Percentiles rank a stretch among this genome's conserved stretches.
phyloP scores from a whole-genome alignment of 2,329 filamentous ascomycete genomes.

The Cladophialophora immunda region DNA sequence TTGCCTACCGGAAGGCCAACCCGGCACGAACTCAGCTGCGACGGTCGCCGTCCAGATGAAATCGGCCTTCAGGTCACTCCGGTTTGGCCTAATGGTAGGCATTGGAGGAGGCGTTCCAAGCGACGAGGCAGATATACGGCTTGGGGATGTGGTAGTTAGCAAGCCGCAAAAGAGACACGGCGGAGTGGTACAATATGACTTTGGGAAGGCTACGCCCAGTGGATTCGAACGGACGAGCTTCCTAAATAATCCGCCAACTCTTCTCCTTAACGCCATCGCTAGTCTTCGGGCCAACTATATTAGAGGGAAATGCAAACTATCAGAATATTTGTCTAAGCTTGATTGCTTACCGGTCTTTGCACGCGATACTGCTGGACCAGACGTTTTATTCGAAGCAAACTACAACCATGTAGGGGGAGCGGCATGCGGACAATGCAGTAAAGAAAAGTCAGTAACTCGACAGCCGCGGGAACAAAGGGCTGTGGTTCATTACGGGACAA shows the following conservation, averaged over 20 bases:
- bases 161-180: constrained; percentile 36
- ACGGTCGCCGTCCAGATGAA: neutral
- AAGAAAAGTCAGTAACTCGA: constrained; percentile 3
- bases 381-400: too few species aligned
- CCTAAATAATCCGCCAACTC: constrained; percentile 35
- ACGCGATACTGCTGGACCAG: too few species aligned
- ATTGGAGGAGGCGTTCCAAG: constrained; percentile 42
- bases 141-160: constrained; percentile 44
- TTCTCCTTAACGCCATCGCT: constrained; percentile 36
- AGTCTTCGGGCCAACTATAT: neutral
- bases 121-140: constrained; percentile 32
- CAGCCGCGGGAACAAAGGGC: constrained; percentile 13
- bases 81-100: constrained; percentile 42
- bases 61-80: constrained; percentile 38
- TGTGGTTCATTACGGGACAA: constrained; percentile 41
- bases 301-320: too few species aligned
- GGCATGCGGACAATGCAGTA: neutral
- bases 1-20: neutral
- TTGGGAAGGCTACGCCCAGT: constrained; percentile 32
- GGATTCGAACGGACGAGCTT: constrained; percentile 40
- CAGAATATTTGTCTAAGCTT: too few species aligned
- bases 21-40: neutral
- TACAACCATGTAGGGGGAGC: neutral
- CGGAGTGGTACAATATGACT: constrained; percentile 42
- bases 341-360: too few species aligned